These are phyloP conservation scores for Durotheca rogersii DNA, from an alignment of 495 filamentous ascomycete genomes.

Conservation along the genomic window DNA sequence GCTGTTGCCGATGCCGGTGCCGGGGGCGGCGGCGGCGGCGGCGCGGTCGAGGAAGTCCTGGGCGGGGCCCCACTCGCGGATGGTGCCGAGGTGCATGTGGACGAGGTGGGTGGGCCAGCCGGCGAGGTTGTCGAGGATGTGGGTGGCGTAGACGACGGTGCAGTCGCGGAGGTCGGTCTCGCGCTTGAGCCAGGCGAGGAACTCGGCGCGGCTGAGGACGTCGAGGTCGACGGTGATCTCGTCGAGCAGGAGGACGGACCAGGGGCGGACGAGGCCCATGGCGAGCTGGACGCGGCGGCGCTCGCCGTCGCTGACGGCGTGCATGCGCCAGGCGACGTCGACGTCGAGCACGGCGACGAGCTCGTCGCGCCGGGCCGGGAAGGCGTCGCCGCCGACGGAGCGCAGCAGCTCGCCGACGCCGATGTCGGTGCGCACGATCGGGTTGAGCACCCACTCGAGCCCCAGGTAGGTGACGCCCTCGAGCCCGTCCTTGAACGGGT, in stretches of 20 bases:
- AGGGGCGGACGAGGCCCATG: conserved; percentile 94
- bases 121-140: conserved; percentile 91
- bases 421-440: conserved; percentile 92
- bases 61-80: conserved; percentile 79
- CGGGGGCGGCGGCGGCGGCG: no score
- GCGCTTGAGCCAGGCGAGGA: conserved; percentile 79
- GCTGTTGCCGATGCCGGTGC: conserved; percentile 63
- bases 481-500: conserved; percentile 84
- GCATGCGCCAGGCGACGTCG: conserved; percentile 90
- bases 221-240: conserved; percentile 98
- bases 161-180: conserved; percentile 82
- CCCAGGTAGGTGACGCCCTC: conserved; percentile 97
- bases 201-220: conserved; percentile 76
- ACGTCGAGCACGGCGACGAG: conserved; percentile 87
- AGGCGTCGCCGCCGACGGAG: conserved; percentile 83
- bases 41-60: conserved; percentile 51
- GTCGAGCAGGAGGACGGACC: conserved; percentile 86
- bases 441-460: conserved; percentile 98
- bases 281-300: conserved; percentile 87
- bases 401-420: conserved; percentile 80
- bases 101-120: conserved; percentile 94
- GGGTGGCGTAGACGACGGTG: conserved; percentile 96
- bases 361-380: conserved; percentile 78
- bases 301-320: conserved; percentile 90
- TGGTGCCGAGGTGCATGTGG: conserved; percentile 84